Base-by-base conservation (phyloP, 2,329 filamentous ascomycete genomes). In the Alternaria longipes region DNA sequence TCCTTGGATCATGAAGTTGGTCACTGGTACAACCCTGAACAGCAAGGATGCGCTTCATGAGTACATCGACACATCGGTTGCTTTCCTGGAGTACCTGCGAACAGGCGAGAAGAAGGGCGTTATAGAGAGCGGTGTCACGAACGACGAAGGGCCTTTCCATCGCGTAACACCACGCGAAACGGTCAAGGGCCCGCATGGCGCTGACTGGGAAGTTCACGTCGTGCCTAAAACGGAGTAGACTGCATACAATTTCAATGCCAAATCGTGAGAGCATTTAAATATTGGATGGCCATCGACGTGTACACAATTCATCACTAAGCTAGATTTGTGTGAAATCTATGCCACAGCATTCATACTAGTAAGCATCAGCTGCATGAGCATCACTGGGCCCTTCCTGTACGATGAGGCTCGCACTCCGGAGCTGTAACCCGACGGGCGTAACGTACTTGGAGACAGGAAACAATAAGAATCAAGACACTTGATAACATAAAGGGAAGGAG, bases 1-100 rank as follows among this genome's bases (percentile, higher is more conserved):
- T 62, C 89, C 89, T 0, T 77, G 84, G 52, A 78, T 91, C 28
- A 80, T 91, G 45, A 83, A 85, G 57, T 85, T 86, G 79, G 86
- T 86, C 0, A 90, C 88, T 0, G 87, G 87, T 0, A 85, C 88
- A 0, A 84, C 81, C 1, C 82, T 89, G n/a, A 79, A 87, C 55
- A 84, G 84, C 1, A 81, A 80, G 44, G 82, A 86, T 58, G 88
- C 86, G 0, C 72, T 90, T 42, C 73, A 79, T 30, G 84, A 89
- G 74, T 90, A 91, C 66, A 86, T 90, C 28, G 81, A 85, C 45
- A 79, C 87, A 2, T 84, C 87, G 0, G 75, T 84, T 47, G 84
- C 86, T 44, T 90, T 90, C 62, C 71, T 90, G 60, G 74, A 80
- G 26, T 89, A 83, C 63, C 53, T 83, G 41, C 70, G 74, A 26